These are phyloP conservation scores for Fraxinus paxiana DNA, from an alignment of 305 asterid species.

Conservation along the genomic window DNA sequence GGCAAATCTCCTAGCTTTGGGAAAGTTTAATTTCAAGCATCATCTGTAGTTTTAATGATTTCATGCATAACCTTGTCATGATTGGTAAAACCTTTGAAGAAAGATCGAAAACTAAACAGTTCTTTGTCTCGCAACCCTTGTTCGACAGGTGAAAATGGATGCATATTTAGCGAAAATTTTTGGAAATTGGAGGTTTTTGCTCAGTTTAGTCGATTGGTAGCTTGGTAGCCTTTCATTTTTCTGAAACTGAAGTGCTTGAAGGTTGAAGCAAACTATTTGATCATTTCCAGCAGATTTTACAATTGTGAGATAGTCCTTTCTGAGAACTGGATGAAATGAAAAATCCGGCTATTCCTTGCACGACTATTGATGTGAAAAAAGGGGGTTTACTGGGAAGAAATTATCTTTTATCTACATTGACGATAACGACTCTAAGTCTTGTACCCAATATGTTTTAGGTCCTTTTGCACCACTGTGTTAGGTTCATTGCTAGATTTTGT, in stretches of 20 bases:
- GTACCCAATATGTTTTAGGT: background rate
- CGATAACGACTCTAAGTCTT: background rate
- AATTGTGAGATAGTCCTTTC: background rate
- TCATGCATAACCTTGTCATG: background rate
- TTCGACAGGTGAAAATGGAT: background rate
- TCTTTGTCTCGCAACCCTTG: background rate
- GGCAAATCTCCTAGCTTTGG: background rate
- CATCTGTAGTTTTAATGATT: background rate
- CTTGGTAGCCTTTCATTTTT: background rate
- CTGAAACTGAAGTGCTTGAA: background rate
- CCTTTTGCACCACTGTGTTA: background rate
- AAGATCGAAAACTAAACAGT: background rate
- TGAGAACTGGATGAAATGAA: background rate
- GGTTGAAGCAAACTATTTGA: background rate
- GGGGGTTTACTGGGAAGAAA: background rate
- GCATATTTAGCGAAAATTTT: background rate
- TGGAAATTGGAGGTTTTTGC: background rate
- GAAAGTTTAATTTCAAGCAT: background rate
- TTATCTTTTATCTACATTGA: background rate
- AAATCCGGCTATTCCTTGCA: background rate
- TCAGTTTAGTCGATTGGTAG: background rate
- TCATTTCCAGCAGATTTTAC: background rate
- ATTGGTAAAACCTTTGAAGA: background rate
- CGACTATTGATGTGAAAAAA: background rate
- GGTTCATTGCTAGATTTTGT: background rate